Percentiles rank a stretch among this genome's conserved stretches.
Evolutionary conservation across 2,329 filamentous ascomycete genomes (phyloP).

Genomic region (Venturiaceae sp.): DNA sequence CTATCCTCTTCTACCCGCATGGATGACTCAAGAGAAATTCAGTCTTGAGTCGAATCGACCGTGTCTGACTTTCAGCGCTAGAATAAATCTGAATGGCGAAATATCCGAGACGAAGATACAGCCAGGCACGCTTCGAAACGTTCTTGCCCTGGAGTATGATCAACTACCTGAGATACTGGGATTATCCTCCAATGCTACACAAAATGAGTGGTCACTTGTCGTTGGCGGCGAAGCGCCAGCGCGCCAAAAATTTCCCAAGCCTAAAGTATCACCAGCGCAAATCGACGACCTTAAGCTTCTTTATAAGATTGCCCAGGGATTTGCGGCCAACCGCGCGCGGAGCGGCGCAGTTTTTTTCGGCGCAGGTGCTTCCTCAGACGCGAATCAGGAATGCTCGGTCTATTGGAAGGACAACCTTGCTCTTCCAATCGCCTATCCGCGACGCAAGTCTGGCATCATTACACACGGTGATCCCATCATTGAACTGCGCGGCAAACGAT

Average conservation of each 20-base stretch:
- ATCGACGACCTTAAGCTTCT: constrained; percentile 19
- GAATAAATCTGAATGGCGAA: constrained; percentile 40
- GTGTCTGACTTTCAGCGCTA: constrained; percentile 51
- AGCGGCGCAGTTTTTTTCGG: constrained; percentile 2
- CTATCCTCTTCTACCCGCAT: constrained; percentile 47
- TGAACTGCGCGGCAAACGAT: background rate
- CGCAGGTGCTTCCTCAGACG: background rate
- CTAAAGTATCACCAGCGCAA: constrained; percentile 12
- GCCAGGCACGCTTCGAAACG: constrained; percentile 44
- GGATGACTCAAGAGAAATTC: constrained; percentile 39
- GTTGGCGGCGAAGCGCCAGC: constrained; percentile 22
- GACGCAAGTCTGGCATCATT: constrained; percentile 18
- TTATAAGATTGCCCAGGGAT: constrained; percentile 18
- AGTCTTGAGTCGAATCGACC: constrained; percentile 45
- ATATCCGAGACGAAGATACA: constrained; percentile 44
- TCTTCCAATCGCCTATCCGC: background rate
- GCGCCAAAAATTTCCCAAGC: background rate
- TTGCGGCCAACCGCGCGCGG: constrained; percentile 17
- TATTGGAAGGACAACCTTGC: background rate
- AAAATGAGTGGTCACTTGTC: constrained; percentile 11
- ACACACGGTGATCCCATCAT: constrained; percentile 34
- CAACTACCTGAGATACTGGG: constrained; percentile 1
- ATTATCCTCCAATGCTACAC: background rate
- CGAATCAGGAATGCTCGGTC: too few species aligned
- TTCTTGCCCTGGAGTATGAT: constrained; percentile 38